Base-by-base conservation (phyloP, 1,284 basidiomycete genomes). In the Exobasidium cylindrosporum region DNA sequence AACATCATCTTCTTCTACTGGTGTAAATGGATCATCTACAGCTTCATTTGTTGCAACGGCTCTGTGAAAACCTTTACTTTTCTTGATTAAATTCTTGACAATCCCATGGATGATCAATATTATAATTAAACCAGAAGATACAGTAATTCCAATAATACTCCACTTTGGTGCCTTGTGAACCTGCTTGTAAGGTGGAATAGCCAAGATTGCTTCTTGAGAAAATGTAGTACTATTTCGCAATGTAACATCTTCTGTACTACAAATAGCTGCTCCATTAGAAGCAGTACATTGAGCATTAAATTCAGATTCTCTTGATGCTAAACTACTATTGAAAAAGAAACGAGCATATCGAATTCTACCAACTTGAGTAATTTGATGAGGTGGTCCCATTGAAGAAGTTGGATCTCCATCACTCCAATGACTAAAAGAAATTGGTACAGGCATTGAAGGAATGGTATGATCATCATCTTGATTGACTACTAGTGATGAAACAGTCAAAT, bases 261-360 rank as follows among this genome's bases (percentile, higher is more conserved):
- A 76, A n/a, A 73, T 70, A 4, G 56, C 14, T 7, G 70, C 73
- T 52, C 67, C 67, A 55, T 61, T 57, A n/a, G 66, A 43, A 21
- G 6, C 60, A 6, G 61, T 59, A 64, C 74, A 76, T 31, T 65
- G 66, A 13, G 54, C 44, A 5, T 59, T 63, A 55, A 74, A 76
- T 52, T 70, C 62, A 40, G 60, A 46, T 4, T 64, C 55, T 6
- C 74, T 63, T 60, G 63, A 61, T 29, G 64, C 57, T 4, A 71
- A 63, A 50, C 67, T 71, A 49, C 72, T 74, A 65, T 76, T 76
- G 72, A 68, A 76, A 64, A 76, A 76, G 63, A 74, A 68, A 35
- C 74, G 65, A 14, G 66, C 63, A 57, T 74, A 76, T 49, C 63
- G 62, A 53, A 76, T 59, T 35, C 66, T 62, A 17, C 72, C 66